These are phyloP conservation scores for Claviceps arundinis DNA, from an alignment of 2,329 filamentous ascomycete genomes.

Conservation along the genomic window DNA sequence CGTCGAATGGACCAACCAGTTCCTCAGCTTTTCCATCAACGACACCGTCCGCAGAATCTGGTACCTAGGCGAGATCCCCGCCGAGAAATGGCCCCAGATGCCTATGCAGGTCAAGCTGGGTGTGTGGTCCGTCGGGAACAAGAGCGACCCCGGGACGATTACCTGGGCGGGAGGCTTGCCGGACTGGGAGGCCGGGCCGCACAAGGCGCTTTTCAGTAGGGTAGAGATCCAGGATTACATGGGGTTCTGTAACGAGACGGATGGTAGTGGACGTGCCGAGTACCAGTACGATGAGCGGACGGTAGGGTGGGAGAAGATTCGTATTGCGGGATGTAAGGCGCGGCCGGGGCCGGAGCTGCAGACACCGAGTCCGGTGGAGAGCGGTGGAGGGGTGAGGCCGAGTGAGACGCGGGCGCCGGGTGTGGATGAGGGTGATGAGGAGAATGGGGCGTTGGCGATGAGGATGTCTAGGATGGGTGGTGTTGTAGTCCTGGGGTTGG, in stretches of 20 bases:
- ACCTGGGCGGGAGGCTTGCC: constrained; percentile 51
- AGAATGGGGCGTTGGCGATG: constrained; percentile 1
- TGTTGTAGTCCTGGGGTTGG: constrained; percentile 6
- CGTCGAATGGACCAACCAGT: constrained; percentile 50
- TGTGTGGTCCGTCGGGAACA: constrained; percentile 38
- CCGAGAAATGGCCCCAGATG: constrained; percentile 49
- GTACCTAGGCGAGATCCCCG: constrained; percentile 31
- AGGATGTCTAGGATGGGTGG: not conserved
- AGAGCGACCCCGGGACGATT: constrained; percentile 43
- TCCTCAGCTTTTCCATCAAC: constrained; percentile 47
- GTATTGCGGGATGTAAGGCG: constrained; percentile 15
- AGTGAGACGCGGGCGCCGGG: not conserved
- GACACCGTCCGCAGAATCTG: constrained; percentile 21
- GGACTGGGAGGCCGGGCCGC: constrained; percentile 17
- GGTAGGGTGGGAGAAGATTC: constrained; percentile 17
- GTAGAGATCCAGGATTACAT: constrained; percentile 18
- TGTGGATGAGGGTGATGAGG: constrained; percentile 1
- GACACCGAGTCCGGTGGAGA: constrained; percentile 4
- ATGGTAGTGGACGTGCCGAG: constrained; percentile 8
- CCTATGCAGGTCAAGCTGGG: constrained; percentile 55
- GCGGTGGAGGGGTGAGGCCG: constrained; percentile 1
- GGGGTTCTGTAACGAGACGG: constrained; percentile 14
- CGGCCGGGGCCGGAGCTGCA: constrained; percentile 7
- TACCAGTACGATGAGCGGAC: constrained; percentile 17
- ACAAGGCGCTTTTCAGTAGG: constrained; percentile 13